A percentile compares a stretch with the other conserved stretches of the same genome.
These are phyloP conservation scores for Chlorella sp. DNA, from an alignment of 139 green algal species.

Conservation along the genomic window DNA sequence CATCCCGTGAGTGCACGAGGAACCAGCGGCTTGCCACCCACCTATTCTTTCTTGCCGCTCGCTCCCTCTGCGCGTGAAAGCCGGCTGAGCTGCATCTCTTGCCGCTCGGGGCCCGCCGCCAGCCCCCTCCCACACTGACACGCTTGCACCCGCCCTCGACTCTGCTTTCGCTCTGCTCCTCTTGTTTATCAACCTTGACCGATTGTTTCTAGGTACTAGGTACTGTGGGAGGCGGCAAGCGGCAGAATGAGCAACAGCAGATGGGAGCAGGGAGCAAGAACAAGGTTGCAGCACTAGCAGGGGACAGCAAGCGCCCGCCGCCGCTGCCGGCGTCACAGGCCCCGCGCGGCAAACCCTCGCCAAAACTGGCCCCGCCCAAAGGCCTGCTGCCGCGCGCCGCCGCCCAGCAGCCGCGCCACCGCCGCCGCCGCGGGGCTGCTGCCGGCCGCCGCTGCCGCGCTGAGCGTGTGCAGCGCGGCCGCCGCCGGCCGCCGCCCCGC, in stretches of 20 bases:
- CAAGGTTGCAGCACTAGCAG: not conserved
- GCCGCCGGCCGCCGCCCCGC: not conserved
- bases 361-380: not conserved
- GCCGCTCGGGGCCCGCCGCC: too few relatives aligned
- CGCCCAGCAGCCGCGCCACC: slow-evolving; percentile 3
- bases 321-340: not conserved
- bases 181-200: not conserved
- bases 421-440: not conserved
- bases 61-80: too few relatives aligned
- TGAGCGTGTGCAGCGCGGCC: not conserved
- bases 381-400: not conserved
- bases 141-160: too few relatives aligned
- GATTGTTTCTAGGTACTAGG: not conserved
- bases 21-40: too few relatives aligned
- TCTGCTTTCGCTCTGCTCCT: not conserved
- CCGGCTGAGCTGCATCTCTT: too few relatives aligned
- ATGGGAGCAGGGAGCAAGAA: not conserved
- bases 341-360: slow-evolving; percentile 20
- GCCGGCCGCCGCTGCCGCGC: not conserved
- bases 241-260: not conserved
- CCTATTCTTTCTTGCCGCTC: too few relatives aligned
- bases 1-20: too few relatives aligned
- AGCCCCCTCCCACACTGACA: too few relatives aligned
- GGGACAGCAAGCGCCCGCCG: not conserved
- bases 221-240: not conserved